A percentile compares a stretch with the other conserved stretches of the same genome.
Evolutionary conservation across 176 grass and related monocot genomes (phyloP).

Genomic region (Urochloa ruziziensis): DNA sequence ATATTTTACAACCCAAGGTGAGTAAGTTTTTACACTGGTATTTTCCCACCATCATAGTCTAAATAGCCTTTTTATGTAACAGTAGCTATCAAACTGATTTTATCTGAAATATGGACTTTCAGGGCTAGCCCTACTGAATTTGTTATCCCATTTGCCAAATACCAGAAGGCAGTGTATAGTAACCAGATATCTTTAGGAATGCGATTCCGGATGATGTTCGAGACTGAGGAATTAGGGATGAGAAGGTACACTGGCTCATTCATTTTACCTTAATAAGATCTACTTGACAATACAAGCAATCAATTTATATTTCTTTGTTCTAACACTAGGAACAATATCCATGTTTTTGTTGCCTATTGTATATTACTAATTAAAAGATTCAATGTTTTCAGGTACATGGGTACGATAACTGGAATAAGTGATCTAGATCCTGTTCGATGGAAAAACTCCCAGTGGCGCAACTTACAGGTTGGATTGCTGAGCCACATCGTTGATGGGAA

Average conservation of each 20-base stretch:
- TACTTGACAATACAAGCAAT: neutral
- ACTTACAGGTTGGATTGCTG: constrained; percentile 73
- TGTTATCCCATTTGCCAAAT: constrained; percentile 98
- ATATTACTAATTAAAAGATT: constrained; percentile 7
- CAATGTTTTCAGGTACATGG: constrained; percentile 83
- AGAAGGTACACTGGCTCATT: constrained; percentile 54
- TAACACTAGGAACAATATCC: neutral
- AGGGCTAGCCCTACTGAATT: constrained; percentile 98
- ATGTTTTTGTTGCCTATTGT: neutral
- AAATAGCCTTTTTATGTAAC: neutral
- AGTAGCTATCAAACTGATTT: constrained; percentile 6
- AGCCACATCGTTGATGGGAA: neutral
- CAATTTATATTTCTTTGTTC: neutral
- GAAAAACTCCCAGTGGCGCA: constrained; percentile 98
- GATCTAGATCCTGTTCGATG: constrained; percentile 95
- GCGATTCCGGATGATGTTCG: constrained; percentile 98
- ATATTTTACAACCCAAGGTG: constrained; percentile 98
- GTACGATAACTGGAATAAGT: constrained; percentile 95
- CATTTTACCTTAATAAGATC: neutral
- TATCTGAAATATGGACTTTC: constrained; percentile 35
- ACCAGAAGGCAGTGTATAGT: constrained; percentile 93
- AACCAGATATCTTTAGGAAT: constrained; percentile 93
- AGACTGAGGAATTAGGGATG: constrained; percentile 90
- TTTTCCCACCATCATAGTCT: constrained; percentile 1
- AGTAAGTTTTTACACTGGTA: constrained; percentile 16